Percentiles rank a stretch among this genome's conserved stretches.
Conservation (phyloP, 768 basidiomycete genomes). For the Boletus tomentosulus region DNA sequence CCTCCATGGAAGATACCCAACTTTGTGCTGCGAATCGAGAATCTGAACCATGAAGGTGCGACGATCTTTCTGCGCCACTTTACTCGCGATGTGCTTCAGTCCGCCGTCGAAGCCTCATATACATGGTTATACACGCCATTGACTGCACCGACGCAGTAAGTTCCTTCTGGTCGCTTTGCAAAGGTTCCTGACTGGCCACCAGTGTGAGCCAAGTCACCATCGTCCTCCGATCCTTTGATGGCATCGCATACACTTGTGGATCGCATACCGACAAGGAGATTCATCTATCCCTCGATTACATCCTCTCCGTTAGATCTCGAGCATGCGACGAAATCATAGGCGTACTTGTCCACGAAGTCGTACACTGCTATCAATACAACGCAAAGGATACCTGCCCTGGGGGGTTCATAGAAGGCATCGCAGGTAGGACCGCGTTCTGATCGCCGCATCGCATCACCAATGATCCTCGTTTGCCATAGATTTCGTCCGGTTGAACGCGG, state of each 20-base stretch:
- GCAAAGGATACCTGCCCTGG: slow-evolving; percentile 56
- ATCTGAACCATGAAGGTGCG: slow-evolving; percentile 56
- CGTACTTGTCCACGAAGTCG: slow-evolving; percentile 71
- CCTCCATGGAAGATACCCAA: slow-evolving; percentile 52
- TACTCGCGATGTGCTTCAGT: slow-evolving; percentile 35
- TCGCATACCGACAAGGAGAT: slow-evolving; percentile 62
- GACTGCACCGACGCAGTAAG: slow-evolving; percentile 47
- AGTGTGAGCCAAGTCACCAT: slow-evolving; percentile 55
- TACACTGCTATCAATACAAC: slow-evolving; percentile 75
- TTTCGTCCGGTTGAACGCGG: slow-evolving; percentile 62
- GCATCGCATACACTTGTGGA: slow-evolving; percentile 67
- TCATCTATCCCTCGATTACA: slow-evolving; percentile 65
- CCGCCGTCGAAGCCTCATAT: slow-evolving; percentile 39
- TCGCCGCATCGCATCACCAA: neutral
- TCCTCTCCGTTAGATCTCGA: slow-evolving; percentile 39
- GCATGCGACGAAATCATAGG: slow-evolving; percentile 63
- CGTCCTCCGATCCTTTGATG: slow-evolving; percentile 61
- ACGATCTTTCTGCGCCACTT: slow-evolving; percentile 51
- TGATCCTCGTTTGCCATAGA: slow-evolving; percentile 38
- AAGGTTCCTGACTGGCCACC: neutral
- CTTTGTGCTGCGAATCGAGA: slow-evolving; percentile 52
- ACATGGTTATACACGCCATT: slow-evolving; percentile 41
- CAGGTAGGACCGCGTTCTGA: slow-evolving; percentile 44
- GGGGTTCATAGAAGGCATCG: slow-evolving; percentile 76
- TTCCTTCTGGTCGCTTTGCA: neutral